Evolutionary conservation across 2,329 filamentous ascomycete species (phyloP), one percentile per base, ranked within the genome.

Genomic region (Aspergillus puulaauensis): DNA sequence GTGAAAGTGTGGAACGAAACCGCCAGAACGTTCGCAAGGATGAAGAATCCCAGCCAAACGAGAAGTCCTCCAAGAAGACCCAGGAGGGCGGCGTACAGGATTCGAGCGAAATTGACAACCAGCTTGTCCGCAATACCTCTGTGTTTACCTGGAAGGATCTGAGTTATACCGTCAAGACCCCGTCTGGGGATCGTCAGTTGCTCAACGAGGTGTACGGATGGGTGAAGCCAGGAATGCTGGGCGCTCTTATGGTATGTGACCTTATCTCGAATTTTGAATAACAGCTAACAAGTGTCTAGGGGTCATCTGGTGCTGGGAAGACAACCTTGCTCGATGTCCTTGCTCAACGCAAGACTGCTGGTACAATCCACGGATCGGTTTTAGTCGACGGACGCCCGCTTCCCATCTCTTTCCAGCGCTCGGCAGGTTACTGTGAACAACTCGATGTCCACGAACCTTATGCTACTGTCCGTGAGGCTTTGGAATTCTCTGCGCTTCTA

Each of bases 261-360:
- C 14, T 44, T 7, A 4, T 21, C 1, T 33, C n/a, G 1, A 33
- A 15, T 11, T 31, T 4, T 17, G n/a, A 35, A 40, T 19, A 15
- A 41, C 19, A 35, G 23, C 52, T 54, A 54, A 54, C 19, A 23
- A 21, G 8, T 24, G 7, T 31, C 6, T 48, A 54, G 52, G 90
- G 91, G 24, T 88, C 88, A 1, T 90, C 85, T 1, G 89, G 89
- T 31, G 90, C 90, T 5, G 90, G 90, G 3, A 95, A 95, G 73
- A 77, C 75, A 0, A 93, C 90, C 0, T 78, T 95, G 0, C 77
- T 95, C 5, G 90, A 93, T 70, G 90, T 89, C 0, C 75, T 89
- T 3, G 86, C 89, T 0, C 89, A 91, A 64, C 83, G 90, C 1
- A 87, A 91, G 68, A 86, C 78, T 4, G 79, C 80, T 35, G 86